phyloP scores from a whole-genome alignment of 768 basidiomycete species.

The Strobilomyces echinocephalus region DNA sequence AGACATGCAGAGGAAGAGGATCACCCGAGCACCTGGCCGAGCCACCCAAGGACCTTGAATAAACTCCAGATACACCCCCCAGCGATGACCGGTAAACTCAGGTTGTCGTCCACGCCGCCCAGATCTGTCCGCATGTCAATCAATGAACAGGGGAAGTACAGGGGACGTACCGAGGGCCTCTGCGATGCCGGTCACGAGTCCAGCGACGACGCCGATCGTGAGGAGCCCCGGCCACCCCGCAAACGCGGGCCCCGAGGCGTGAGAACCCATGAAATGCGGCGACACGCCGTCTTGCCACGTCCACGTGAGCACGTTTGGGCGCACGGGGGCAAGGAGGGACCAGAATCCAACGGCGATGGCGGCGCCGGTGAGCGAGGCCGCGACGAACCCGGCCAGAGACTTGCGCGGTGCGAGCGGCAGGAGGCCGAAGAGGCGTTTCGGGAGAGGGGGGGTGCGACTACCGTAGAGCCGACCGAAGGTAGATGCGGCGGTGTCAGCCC shows the following conservation, averaged over 20 bases:
- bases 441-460: slow-evolving; percentile 58
- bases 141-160: neutral
- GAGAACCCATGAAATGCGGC: slow-evolving; percentile 19
- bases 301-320: slow-evolving; percentile 47
- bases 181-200: slow-evolving; percentile 77
- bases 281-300: slow-evolving; percentile 49
- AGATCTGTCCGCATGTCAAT: slow-evolving; percentile 51
- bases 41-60: slow-evolving; percentile 39
- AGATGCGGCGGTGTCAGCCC: slow-evolving; percentile 94
- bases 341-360: slow-evolving; percentile 67
- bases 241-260: neutral
- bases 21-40: slow-evolving; percentile 24
- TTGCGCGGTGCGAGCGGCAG: slow-evolving; percentile 79
- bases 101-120: slow-evolving; percentile 81
- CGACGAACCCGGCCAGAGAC: slow-evolving; percentile 78
- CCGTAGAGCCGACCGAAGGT: slow-evolving; percentile 87
- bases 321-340: slow-evolving; percentile 52
- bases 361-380: slow-evolving; percentile 70
- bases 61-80: slow-evolving; percentile 66
- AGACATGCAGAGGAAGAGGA: neutral
- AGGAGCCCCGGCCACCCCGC: slow-evolving; percentile 43
- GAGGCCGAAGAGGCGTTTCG: slow-evolving; percentile 39
- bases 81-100: slow-evolving; percentile 84
- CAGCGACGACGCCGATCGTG: slow-evolving; percentile 58
- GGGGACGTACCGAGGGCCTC: slow-evolving; percentile 76